Evolutionary conservation across 2,329 filamentous ascomycete genomes (phyloP).

Genomic region (Ceratocystis cubensis): DNA sequence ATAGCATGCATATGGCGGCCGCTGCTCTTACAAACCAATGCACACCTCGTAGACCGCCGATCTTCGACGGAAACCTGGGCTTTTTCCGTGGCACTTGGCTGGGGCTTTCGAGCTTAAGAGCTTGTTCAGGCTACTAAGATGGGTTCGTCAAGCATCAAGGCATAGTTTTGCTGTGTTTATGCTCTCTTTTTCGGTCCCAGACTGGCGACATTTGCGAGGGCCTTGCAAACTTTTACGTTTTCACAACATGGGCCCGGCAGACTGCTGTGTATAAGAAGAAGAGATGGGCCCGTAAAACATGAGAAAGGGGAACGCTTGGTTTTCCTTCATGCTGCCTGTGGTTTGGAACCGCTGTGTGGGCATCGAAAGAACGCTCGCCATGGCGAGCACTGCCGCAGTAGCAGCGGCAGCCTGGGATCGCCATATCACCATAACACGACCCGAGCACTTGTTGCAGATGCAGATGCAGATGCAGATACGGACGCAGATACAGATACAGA

Average conservation of each 20-base stretch:
- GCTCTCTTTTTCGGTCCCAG: neutral
- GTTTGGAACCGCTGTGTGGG: neutral
- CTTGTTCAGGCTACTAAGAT: neutral
- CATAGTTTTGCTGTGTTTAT: constrained; percentile 7
- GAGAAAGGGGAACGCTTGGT: neutral
- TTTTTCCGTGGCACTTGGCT: neutral
- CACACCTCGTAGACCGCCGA: neutral
- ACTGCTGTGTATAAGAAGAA: constrained; percentile 5
- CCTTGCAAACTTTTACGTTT: constrained; percentile 12
- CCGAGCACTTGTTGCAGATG: neutral
- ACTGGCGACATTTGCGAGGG: constrained; percentile 2
- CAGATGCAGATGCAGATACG: neutral
- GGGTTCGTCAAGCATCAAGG: neutral
- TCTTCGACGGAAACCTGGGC: neutral
- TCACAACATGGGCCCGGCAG: neutral
- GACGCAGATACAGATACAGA: neutral
- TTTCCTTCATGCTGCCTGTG: neutral
- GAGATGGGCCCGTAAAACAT: neutral
- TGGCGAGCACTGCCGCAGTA: no score
- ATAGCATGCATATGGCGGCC: neutral
- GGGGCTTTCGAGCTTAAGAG: neutral
- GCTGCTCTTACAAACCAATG: no score
- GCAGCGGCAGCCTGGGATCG: no score
- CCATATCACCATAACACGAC: neutral
- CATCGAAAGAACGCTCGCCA: neutral